phyloP scores from a whole-genome alignment of 192 early-diverging fungal species.

The Entomortierella parvispora region DNA sequence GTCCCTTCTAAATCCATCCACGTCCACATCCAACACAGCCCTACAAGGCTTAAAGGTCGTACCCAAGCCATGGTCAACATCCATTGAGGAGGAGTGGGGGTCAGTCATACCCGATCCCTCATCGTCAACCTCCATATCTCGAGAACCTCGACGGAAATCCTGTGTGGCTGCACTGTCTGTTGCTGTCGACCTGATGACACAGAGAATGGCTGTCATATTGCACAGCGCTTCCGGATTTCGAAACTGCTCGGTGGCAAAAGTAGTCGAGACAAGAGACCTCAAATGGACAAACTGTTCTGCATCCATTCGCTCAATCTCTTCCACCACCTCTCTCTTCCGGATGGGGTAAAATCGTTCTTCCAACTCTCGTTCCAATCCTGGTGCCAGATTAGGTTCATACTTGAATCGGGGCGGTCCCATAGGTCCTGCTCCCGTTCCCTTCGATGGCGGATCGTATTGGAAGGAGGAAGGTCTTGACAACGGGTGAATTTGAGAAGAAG shows the following conservation, averaged over 20 bases:
- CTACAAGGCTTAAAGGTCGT: slow-evolving; percentile 17
- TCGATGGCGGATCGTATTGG: not conserved
- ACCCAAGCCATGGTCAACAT: slow-evolving; percentile 9
- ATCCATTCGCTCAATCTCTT: slow-evolving; percentile 37
- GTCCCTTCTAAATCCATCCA: slow-evolving; percentile 30
- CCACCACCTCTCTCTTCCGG: slow-evolving; percentile 26
- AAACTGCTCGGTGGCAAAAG: slow-evolving; percentile 41
- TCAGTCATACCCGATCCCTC: not conserved
- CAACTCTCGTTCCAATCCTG: slow-evolving; percentile 15
- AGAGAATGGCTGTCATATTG: slow-evolving; percentile 33
- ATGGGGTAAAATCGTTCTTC: slow-evolving; percentile 37
- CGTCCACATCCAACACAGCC: slow-evolving; percentile 29
- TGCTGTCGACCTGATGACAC: slow-evolving; percentile 10
- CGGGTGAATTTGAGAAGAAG: slow-evolving; percentile 37
- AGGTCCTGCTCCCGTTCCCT: no score
- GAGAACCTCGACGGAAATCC: not conserved
- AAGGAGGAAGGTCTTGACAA: slow-evolving; percentile 8
- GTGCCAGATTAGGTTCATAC: slow-evolving; percentile 17
- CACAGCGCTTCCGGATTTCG: slow-evolving; percentile 38
- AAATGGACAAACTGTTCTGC: slow-evolving; percentile 21
- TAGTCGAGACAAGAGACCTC: slow-evolving; percentile 8
- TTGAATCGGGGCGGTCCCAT: not conserved
- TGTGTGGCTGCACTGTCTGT: not conserved
- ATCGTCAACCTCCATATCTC: slow-evolving; percentile 28
- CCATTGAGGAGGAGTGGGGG: slow-evolving; percentile 4